Evolutionary conservation across 371 early-diverging fungal genomes (phyloP).

Genomic region (Mucor plumbeus): DNA sequence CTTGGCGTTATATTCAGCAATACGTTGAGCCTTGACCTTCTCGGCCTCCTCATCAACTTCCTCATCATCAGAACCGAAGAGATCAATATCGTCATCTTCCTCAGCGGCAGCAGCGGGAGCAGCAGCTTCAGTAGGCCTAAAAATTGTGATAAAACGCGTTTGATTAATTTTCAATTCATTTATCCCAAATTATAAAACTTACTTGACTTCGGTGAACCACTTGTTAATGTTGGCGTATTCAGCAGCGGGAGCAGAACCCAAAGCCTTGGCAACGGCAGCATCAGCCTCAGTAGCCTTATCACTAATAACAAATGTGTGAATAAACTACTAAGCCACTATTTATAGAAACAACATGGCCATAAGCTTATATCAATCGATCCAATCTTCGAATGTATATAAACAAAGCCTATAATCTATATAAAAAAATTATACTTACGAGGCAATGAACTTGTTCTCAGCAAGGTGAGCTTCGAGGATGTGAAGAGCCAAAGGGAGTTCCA

Average conservation of each 20-base stretch:
- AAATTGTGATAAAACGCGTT: not conserved
- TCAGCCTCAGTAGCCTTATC: conserved; percentile 84
- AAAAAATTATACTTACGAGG: conserved; percentile 56
- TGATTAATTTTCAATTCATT: conserved; percentile 16
- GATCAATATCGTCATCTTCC: conserved; percentile 84
- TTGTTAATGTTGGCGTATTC: conserved; percentile 88
- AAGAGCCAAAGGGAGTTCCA: conserved; percentile 65
- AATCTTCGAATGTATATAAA: conserved; percentile 20
- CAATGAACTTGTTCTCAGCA: conserved; percentile 78
- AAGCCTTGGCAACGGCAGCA: conserved; percentile 81
- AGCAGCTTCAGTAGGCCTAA: not conserved
- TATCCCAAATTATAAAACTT: conserved; percentile 21
- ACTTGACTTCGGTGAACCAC: conserved; percentile 84
- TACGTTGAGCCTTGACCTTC: conserved; percentile 84
- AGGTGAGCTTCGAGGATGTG: conserved; percentile 75
- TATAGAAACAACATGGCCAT: not conserved
- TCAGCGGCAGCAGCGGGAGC: conserved; percentile 48
- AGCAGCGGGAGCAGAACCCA: conserved; percentile 80
- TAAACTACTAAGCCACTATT: conserved; percentile 21
- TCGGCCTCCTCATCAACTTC: conserved; percentile 90
- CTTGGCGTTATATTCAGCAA: conserved; percentile 92
- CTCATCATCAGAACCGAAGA: conserved; percentile 93
- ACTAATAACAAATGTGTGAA: conserved; percentile 45
- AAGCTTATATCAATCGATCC: not conserved
- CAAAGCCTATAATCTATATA: conserved; percentile 42